These are phyloP conservation scores for Strigomonas galati DNA, from an alignment of 208 protist species.

Conservation along the genomic window DNA sequence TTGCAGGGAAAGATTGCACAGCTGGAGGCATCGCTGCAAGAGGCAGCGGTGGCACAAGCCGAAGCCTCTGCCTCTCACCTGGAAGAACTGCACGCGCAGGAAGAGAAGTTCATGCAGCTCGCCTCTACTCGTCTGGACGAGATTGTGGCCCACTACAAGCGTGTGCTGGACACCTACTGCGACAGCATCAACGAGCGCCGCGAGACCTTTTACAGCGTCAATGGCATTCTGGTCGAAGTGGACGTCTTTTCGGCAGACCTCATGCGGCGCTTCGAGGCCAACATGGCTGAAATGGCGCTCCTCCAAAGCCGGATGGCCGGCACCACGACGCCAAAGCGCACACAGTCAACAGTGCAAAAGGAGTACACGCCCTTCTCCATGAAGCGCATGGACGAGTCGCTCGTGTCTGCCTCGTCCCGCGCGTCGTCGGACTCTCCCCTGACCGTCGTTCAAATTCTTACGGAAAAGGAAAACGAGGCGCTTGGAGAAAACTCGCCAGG, in stretches of 20 bases:
- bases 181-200: slow-evolving; percentile 22
- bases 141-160: slow-evolving; percentile 26
- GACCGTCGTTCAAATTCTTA: not conserved
- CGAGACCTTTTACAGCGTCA: slow-evolving; percentile 29
- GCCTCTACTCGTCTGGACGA: slow-evolving; percentile 17
- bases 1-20: not conserved
- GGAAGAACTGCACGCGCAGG: not conserved
- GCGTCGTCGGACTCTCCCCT: not conserved
- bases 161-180: slow-evolving; percentile 28
- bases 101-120: not conserved
- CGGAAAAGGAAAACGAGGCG: not conserved
- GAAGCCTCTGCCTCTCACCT: not conserved
- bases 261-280: slow-evolving; percentile 26
- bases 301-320: not conserved
- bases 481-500: slow-evolving; percentile 3
- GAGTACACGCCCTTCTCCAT: not conserved
- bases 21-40: not conserved
- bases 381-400: not conserved
- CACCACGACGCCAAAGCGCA: not conserved
- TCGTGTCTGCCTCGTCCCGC: not conserved
- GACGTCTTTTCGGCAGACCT: slow-evolving; percentile 33
- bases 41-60: not conserved
- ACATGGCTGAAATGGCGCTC: slow-evolving; percentile 18
- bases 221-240: slow-evolving; percentile 31
- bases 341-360: not conserved